Conservation (phyloP, 768 basidiomycete species). For the Amyloporia xantha region DNA sequence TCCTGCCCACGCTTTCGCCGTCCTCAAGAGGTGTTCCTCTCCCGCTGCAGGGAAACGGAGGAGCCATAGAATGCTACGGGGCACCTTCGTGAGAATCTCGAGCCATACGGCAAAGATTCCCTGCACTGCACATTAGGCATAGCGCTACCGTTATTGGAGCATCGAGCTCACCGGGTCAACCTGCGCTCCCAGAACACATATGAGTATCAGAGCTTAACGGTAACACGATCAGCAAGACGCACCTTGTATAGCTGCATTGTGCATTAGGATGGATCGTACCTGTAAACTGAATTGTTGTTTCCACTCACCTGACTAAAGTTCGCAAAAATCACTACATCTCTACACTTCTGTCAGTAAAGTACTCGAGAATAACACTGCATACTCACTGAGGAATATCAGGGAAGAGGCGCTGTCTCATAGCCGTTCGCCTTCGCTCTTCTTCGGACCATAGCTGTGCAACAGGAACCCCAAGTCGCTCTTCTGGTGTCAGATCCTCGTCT, state of each 20-base stretch:
- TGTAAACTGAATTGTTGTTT: too few relatives aligned
- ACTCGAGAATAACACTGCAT: not conserved
- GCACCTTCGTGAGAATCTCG: slow-evolving; percentile 36
- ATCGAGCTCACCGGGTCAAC: slow-evolving; percentile 11
- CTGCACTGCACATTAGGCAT: slow-evolving; percentile 7
- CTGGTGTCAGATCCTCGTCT: slow-evolving; percentile 18
- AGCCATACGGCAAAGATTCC: slow-evolving; percentile 43
- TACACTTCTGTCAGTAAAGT: slow-evolving; percentile 11
- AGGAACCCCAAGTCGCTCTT: slow-evolving; percentile 10
- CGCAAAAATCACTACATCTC: slow-evolving; percentile 41
- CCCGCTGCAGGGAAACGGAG: slow-evolving; percentile 44
- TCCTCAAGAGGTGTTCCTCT: slow-evolving; percentile 37
- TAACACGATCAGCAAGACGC: slow-evolving; percentile 8
- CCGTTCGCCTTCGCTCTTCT: slow-evolving; percentile 32
- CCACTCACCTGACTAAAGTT: slow-evolving; percentile 42
- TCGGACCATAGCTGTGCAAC: slow-evolving; percentile 28
- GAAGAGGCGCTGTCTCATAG: slow-evolving; percentile 34
- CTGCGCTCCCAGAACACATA: slow-evolving; percentile 11
- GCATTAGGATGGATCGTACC: too few relatives aligned
- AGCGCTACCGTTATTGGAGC: not conserved
- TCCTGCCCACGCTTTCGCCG: slow-evolving; percentile 39
- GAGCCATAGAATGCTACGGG: slow-evolving; percentile 45
- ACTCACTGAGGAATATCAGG: slow-evolving; percentile 37
- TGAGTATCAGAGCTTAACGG: not conserved
- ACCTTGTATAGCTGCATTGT: slow-evolving; percentile 39